Conservation (phyloP, 768 basidiomycete genomes). For the Cystoderma amianthinum region DNA sequence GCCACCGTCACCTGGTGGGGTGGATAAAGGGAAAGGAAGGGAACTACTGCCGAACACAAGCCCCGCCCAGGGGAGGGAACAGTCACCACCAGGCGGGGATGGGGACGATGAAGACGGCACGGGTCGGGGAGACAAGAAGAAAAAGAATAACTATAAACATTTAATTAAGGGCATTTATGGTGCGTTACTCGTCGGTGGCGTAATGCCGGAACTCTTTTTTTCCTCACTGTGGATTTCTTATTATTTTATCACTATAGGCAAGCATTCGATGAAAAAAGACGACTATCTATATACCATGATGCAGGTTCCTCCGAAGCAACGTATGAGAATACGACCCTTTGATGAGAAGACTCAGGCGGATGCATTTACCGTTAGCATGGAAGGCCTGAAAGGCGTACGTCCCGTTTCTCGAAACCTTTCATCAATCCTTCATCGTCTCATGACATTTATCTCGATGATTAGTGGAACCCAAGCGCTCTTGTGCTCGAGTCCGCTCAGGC, state of each 20-base stretch:
- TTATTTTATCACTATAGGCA: constrained; percentile 34
- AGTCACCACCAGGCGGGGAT: constrained; percentile 28
- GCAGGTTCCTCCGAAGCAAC: constrained; percentile 65
- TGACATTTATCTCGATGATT: constrained; percentile 3
- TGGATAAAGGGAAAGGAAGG: constrained; percentile 47
- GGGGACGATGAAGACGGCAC: constrained; percentile 49
- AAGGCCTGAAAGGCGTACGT: constrained; percentile 69
- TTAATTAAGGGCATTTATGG: constrained; percentile 72
- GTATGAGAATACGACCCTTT: constrained; percentile 53
- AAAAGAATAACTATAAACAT: constrained; percentile 72
- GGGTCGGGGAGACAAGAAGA: constrained; percentile 60
- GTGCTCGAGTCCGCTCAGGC: constrained; percentile 68
- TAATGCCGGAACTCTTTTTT: constrained; percentile 2
- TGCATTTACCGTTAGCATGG: constrained; percentile 66
- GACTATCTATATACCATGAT: constrained; percentile 63
- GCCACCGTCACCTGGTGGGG: constrained; percentile 7
- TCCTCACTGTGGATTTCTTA: constrained; percentile 3
- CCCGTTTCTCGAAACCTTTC: constrained; percentile 8
- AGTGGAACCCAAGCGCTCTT: constrained; percentile 66
- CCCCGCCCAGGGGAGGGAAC: constrained; percentile 19
- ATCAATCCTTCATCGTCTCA: constrained; percentile 6
- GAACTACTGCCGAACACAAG: constrained; percentile 21
- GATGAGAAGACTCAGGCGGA: constrained; percentile 63
- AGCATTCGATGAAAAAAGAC: constrained; percentile 78
- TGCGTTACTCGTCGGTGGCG: constrained; percentile 22